Conservation (phyloP, 2,329 filamentous ascomycete species). For the Stemphylium beticola region DNA sequence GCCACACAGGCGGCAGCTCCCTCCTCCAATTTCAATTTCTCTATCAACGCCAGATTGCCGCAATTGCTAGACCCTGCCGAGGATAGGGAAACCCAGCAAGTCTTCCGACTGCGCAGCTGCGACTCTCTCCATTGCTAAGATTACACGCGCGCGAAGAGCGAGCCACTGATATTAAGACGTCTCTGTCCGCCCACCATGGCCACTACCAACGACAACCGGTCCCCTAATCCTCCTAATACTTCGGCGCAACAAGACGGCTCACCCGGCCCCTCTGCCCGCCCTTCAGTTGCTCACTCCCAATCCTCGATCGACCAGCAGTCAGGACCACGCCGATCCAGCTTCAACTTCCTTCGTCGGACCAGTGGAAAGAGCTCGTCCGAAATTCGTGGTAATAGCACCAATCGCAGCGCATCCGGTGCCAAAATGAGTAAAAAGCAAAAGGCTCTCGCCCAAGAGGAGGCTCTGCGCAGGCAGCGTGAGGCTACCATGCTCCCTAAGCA, state of each 20-base stretch:
- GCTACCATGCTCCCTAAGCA: conserved; percentile 62
- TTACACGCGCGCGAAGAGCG: conserved; percentile 29
- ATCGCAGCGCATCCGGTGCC: conserved; percentile 39
- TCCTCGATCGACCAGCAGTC: conserved; percentile 25
- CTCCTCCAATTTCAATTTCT: conserved; percentile 19
- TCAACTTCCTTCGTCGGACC: conserved; percentile 47
- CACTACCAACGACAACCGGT: conserved; percentile 29
- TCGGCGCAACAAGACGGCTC: conserved; percentile 32
- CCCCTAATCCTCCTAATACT: conserved; percentile 14
- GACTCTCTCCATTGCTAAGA: conserved; percentile 31
- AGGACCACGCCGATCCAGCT: conserved; percentile 38
- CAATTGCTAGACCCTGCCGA: conserved; percentile 10
- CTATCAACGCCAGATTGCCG: neutral
- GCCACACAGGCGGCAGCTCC: conserved; percentile 17
- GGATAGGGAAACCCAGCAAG: conserved; percentile 19
- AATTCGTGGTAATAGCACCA: conserved; percentile 22
- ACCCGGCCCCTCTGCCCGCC: conserved; percentile 33
- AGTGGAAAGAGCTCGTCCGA: conserved; percentile 35
- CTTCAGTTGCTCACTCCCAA: conserved; percentile 22
- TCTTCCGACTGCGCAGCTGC: conserved; percentile 20
- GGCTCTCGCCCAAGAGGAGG: conserved; percentile 58
- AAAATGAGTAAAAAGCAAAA: conserved; percentile 65
- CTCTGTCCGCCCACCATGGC: conserved; percentile 36
- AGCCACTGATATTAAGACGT: conserved; percentile 32
- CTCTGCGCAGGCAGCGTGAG: conserved; percentile 62